phyloP scores from a whole-genome alignment of 2,329 filamentous ascomycete genomes.

The Lachnellula willkommii region DNA sequence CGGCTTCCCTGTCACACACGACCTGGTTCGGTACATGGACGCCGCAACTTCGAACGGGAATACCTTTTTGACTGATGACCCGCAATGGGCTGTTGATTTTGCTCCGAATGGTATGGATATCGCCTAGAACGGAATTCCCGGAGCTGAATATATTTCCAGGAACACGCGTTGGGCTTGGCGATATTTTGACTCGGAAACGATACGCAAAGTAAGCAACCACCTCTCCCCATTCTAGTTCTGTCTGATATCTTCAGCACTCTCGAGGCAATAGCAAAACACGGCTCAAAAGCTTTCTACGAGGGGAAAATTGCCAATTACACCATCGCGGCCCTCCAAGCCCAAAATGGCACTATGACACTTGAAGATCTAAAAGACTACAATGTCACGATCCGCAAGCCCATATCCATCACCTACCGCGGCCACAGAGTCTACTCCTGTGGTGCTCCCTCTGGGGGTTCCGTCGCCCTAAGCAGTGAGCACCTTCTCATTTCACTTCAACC shows the following conservation, averaged over 20 bases:
- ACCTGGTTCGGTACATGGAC: conserved; percentile 70
- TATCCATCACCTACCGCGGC: conserved; percentile 60
- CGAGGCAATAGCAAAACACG: conserved; percentile 54
- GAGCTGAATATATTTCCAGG: conserved; percentile 29
- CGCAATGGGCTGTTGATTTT: conserved; percentile 63
- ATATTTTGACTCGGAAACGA: conserved; percentile 59
- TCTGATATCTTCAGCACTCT: conserved; percentile 41
- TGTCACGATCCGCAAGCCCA: conserved; percentile 56
- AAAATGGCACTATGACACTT: conserved; percentile 63
- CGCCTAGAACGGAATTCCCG: not conserved
- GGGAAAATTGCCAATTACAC: conserved; percentile 58
- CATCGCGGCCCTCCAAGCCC: conserved; percentile 50
- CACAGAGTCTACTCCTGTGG: conserved; percentile 65
- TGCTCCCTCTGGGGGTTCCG: conserved; percentile 72
- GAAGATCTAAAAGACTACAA: conserved; percentile 61
- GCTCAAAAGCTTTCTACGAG: conserved; percentile 57
- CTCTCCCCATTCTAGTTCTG: not conserved
- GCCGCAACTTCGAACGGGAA: conserved; percentile 39
- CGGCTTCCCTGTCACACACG: conserved; percentile 67
- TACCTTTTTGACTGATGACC: conserved; percentile 57
- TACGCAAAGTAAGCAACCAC: conserved; percentile 46
- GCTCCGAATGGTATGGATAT: conserved; percentile 51
- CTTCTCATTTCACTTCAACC: no score
- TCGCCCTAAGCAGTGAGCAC: conserved; percentile 46
- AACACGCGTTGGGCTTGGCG: conserved; percentile 52